These are phyloP conservation scores for Funneliformis caledonium DNA, from an alignment of 371 early-diverging fungal species.

Conservation along the genomic window DNA sequence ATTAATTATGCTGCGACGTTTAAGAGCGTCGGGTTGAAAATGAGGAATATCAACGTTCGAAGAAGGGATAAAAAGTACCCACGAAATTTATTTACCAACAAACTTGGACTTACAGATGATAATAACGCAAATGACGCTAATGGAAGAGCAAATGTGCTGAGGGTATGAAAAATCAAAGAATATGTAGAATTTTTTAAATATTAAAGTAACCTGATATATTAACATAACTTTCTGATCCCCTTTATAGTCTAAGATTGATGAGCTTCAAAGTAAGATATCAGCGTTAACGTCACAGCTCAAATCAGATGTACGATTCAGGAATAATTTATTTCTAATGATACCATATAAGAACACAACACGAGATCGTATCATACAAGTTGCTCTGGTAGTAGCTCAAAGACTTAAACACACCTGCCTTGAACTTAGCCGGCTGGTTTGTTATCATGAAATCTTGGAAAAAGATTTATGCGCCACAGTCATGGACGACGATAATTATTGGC, in stretches of 20 bases:
- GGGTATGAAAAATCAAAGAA: slow-evolving; percentile 1
- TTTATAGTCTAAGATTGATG: slow-evolving; percentile 28
- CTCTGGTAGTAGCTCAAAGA: slow-evolving; percentile 58
- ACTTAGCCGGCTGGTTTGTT: slow-evolving; percentile 70
- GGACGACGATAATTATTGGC: slow-evolving; percentile 38
- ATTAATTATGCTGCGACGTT: slow-evolving; percentile 81
- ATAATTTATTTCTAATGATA: slow-evolving; percentile 69
- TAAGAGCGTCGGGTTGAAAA: slow-evolving; percentile 55
- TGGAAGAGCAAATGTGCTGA: slow-evolving; percentile 25
- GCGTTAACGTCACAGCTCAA: slow-evolving; percentile 48
- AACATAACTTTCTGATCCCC: neutral
- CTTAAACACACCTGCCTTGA: slow-evolving; percentile 61
- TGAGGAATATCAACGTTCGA: slow-evolving; percentile 7
- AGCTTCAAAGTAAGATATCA: slow-evolving; percentile 34
- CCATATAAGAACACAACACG: slow-evolving; percentile 69
- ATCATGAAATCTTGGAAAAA: slow-evolving; percentile 71
- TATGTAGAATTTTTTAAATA: neutral
- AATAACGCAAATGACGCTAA: slow-evolving; percentile 2
- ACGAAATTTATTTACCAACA: neutral
- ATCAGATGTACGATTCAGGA: slow-evolving; percentile 62
- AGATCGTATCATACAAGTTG: slow-evolving; percentile 61
- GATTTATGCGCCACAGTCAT: slow-evolving; percentile 51
- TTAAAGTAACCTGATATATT: neutral
- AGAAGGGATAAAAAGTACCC: neutral
- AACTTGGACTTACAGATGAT: neutral